Evolutionary conservation across 2,329 filamentous ascomycete species (phyloP).

Genomic region (Thielaviopsis punctulata): DNA sequence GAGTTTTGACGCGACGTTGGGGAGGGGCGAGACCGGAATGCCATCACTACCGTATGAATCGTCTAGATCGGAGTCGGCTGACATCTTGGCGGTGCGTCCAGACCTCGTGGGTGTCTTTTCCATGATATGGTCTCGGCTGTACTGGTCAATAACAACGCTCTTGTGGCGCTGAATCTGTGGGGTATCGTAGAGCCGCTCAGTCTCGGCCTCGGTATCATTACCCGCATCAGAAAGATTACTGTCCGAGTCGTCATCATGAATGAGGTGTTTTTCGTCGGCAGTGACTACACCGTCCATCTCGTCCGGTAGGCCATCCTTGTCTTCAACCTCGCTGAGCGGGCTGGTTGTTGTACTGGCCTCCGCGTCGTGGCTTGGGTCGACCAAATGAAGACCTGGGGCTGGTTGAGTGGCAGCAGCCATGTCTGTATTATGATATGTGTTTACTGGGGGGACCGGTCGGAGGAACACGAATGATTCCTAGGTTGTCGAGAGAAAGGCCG

Average conservation of each 20-base stretch:
- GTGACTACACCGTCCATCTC: slow-evolving; percentile 42
- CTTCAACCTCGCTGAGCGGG: slow-evolving; percentile 82
- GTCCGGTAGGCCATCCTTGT: slow-evolving; percentile 55
- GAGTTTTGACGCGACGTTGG: slow-evolving; percentile 9
- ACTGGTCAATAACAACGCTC: slow-evolving; percentile 41
- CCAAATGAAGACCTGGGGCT: slow-evolving; percentile 31
- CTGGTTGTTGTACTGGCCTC: slow-evolving; percentile 65
- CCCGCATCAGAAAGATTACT: slow-evolving; percentile 39
- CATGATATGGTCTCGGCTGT: slow-evolving; percentile 31
- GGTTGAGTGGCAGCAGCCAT: slow-evolving; percentile 39
- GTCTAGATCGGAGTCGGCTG: slow-evolving; percentile 10
- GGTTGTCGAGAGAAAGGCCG: slow-evolving; percentile 5
- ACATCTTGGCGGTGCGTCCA: neutral
- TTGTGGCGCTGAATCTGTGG: slow-evolving; percentile 49
- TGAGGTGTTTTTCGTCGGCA: slow-evolving; percentile 19
- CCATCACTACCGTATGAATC: slow-evolving; percentile 9
- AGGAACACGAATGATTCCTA: slow-evolving; percentile 11
- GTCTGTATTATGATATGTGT: slow-evolving; percentile 7
- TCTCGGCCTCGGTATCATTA: slow-evolving; percentile 74
- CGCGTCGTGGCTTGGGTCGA: slow-evolving; percentile 29
- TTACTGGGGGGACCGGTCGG: slow-evolving; percentile 12
- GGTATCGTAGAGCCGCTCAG: slow-evolving; percentile 81
- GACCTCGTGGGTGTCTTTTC: slow-evolving; percentile 48
- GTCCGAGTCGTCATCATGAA: slow-evolving; percentile 22
- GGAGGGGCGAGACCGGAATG: slow-evolving; percentile 7